phyloP scores from a whole-genome alignment of 495 filamentous ascomycete genomes.

The Clavariopsis aquatica region DNA sequence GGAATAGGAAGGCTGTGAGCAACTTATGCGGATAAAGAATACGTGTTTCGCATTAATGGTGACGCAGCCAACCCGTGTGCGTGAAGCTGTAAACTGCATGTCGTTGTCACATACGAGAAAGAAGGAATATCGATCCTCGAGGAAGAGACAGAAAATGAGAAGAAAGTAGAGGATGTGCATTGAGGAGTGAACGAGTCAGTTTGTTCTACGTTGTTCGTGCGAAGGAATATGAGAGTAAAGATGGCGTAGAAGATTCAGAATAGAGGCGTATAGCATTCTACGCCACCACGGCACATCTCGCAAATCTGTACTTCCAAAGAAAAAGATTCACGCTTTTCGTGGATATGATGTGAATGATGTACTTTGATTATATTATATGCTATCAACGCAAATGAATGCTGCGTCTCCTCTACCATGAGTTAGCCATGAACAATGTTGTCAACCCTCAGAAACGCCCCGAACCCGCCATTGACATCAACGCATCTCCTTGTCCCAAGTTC shows the following conservation, averaged over 20 bases:
- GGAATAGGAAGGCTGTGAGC: background rate
- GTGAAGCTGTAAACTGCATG: background rate
- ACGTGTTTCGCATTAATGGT: background rate
- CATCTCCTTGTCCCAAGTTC: conserved; percentile 18
- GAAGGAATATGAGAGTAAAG: background rate
- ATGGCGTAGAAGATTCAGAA: background rate
- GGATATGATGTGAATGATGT: background rate
- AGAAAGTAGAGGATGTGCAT: background rate
- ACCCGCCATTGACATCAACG: conserved; percentile 1
- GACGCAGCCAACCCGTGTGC: background rate
- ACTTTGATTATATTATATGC: background rate
- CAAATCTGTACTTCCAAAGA: background rate
- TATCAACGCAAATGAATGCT: background rate
- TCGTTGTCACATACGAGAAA: background rate
- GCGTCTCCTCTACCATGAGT: background rate
- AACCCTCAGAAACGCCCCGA: background rate
- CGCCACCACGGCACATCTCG: background rate
- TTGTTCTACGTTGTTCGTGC: background rate
- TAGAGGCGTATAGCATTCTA: background rate
- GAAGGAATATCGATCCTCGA: background rate
- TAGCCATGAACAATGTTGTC: conserved; percentile 11
- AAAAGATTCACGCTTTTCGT: background rate
- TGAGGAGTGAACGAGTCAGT: background rate
- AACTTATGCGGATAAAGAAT: background rate
- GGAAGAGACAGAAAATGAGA: background rate